These are phyloP conservation scores for Beauveria sp. DNA, from an alignment of 2,329 filamentous ascomycete genomes.

Conservation along the genomic window DNA sequence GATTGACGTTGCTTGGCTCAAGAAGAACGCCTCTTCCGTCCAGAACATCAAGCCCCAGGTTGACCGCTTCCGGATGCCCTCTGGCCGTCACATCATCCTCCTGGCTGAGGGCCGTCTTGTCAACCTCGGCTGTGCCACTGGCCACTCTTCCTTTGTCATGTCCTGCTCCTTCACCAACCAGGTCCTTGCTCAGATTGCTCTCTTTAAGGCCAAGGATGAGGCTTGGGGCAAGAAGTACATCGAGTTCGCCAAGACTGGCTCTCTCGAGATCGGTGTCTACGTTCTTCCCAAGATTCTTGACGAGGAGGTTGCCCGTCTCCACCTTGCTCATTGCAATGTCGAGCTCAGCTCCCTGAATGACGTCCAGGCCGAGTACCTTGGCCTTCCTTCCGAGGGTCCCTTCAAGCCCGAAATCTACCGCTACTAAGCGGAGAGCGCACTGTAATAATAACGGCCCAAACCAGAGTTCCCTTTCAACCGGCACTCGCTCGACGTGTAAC, in stretches of 20 bases:
- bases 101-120: slow-evolving; percentile 97
- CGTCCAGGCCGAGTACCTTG: slow-evolving; percentile 92
- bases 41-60: slow-evolving; percentile 99
- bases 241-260: slow-evolving; percentile 88
- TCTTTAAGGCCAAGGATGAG: slow-evolving; percentile 87
- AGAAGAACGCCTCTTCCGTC: slow-evolving; percentile 86
- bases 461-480: slow-evolving; percentile 32
- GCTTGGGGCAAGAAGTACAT: slow-evolving; percentile 89
- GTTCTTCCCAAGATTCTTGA: slow-evolving; percentile 98
- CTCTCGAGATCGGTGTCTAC: slow-evolving; percentile 88
- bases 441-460: slow-evolving; percentile 22
- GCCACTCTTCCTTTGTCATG: slow-evolving; percentile 99
- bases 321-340: slow-evolving; percentile 87
- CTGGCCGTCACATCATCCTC: slow-evolving; percentile 94
- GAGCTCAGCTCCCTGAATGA: slow-evolving; percentile 81
- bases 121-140: slow-evolving; percentile 98
- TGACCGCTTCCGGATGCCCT: slow-evolving; percentile 93
- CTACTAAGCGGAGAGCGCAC: slow-evolving; percentile 30
- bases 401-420: slow-evolving; percentile 83
- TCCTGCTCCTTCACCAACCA: slow-evolving; percentile 99
- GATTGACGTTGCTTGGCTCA: slow-evolving; percentile 99
- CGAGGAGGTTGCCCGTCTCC: slow-evolving; percentile 93
- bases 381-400: slow-evolving; percentile 76
- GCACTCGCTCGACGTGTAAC: slow-evolving; percentile 27
- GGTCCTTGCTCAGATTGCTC: slow-evolving; percentile 97